A percentile compares a stretch with the other conserved stretches of the same genome.
These are phyloP conservation scores for Floccularia luteovirens DNA, from an alignment of 768 basidiomycete species.

Conservation along the genomic window DNA sequence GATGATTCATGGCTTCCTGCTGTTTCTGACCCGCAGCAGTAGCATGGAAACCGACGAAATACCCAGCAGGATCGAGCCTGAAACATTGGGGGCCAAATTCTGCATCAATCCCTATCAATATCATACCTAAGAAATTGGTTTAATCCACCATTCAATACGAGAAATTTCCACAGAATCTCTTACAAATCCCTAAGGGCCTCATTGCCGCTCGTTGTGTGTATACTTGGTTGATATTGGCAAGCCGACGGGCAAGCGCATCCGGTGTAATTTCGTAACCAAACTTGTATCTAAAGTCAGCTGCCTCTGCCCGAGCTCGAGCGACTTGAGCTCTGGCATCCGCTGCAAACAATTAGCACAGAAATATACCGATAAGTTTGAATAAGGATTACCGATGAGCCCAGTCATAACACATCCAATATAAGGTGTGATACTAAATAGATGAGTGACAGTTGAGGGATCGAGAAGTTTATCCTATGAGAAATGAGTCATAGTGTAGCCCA, in stretches of 20 bases:
- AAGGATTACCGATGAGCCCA: slow-evolving; percentile 79
- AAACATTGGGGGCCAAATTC: slow-evolving; percentile 95
- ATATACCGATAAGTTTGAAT: neutral
- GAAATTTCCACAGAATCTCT: no score
- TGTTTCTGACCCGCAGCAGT: slow-evolving; percentile 96
- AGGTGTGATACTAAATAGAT: slow-evolving; percentile 93
- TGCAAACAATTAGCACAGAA: slow-evolving; percentile 18
- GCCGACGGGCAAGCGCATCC: slow-evolving; percentile 86
- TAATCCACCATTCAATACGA: no score
- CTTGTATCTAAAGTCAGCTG: slow-evolving; percentile 91
- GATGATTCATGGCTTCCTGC: slow-evolving; percentile 96
- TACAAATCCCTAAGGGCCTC: slow-evolving; percentile 94
- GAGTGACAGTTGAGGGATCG: slow-evolving; percentile 89
- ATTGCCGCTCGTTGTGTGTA: slow-evolving; percentile 97
- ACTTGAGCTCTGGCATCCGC: slow-evolving; percentile 94
- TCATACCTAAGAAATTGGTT: slow-evolving; percentile 66
- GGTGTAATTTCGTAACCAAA: slow-evolving; percentile 98
- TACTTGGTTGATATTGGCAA: slow-evolving; percentile 98
- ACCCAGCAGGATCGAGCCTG: slow-evolving; percentile 97
- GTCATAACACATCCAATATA: slow-evolving; percentile 98
- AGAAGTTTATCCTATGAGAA: slow-evolving; percentile 85
- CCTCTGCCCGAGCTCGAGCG: slow-evolving; percentile 76
- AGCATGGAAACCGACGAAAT: slow-evolving; percentile 97
- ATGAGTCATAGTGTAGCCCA: neutral
- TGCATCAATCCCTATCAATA: slow-evolving; percentile 87